These are phyloP conservation scores for Theobroma grandiflorum DNA, from an alignment of 441 rosid species.

Conservation along the genomic window DNA sequence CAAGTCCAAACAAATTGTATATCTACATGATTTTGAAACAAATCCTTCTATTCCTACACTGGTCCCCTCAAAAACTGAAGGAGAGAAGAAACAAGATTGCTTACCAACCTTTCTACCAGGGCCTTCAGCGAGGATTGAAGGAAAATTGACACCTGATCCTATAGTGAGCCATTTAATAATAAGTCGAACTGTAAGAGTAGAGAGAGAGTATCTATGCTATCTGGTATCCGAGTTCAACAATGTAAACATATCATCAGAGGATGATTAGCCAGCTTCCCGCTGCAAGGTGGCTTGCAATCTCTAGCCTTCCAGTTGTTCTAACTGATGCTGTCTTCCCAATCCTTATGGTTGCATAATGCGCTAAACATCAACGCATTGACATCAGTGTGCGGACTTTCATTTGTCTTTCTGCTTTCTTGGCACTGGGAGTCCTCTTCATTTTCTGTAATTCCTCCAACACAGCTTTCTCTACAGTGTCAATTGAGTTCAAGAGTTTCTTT, in stretches of 20 bases:
- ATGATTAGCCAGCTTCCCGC: constrained; percentile 45
- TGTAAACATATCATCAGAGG: constrained; percentile 41
- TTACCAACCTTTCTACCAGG: constrained; percentile 8
- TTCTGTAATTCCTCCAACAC: constrained; percentile 75
- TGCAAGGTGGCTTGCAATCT: constrained; percentile 23
- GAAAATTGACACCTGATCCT: constrained; percentile 33
- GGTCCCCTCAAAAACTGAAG: constrained; percentile 43
- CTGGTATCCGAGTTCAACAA: constrained; percentile 19
- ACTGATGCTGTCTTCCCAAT: neutral
- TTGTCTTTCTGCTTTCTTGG: constrained; percentile 67
- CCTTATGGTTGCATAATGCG: neutral
- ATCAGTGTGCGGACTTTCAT: constrained; percentile 67
- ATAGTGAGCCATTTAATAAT: constrained; percentile 17
- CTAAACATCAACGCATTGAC: constrained; percentile 71
- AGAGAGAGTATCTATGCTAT: constrained; percentile 22
- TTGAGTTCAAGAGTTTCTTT: constrained; percentile 78
- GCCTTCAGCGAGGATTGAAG: constrained; percentile 31
- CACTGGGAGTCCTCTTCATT: constrained; percentile 71
- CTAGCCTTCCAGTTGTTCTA: neutral
- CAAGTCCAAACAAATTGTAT: neutral
- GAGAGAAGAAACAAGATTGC: neutral
- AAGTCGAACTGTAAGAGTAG: constrained; percentile 2
- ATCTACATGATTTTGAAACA: constrained; percentile 7
- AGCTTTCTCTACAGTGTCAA: constrained; percentile 73
- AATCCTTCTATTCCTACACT: neutral